These are phyloP conservation scores for Didymella exigua DNA, from an alignment of 2,329 filamentous ascomycete species.

Conservation along the genomic window DNA sequence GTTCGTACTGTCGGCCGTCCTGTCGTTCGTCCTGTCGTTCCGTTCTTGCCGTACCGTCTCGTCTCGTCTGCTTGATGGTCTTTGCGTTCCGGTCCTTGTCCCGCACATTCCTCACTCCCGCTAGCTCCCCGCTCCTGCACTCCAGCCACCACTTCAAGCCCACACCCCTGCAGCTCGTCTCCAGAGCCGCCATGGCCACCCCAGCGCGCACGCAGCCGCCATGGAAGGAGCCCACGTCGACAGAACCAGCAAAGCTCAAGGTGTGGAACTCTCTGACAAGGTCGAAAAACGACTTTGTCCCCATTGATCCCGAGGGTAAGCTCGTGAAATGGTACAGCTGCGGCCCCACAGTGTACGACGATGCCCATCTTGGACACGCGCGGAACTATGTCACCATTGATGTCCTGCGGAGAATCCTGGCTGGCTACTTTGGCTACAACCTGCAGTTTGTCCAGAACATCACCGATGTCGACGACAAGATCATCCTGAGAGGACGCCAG, in stretches of 20 bases:
- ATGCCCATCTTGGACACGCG: conserved; percentile 81
- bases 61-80: conserved; percentile 41
- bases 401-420: conserved; percentile 81
- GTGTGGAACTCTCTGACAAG: conserved; percentile 83
- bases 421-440: conserved; percentile 81
- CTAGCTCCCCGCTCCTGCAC: conserved; percentile 28
- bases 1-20: too few relatives aligned
- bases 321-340: conserved; percentile 88
- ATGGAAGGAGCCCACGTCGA: conserved; percentile 46
- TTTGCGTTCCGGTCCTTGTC: conserved; percentile 33
- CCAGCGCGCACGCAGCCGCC: conserved; percentile 46
- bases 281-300: conserved; percentile 74
- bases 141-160: conserved; percentile 24
- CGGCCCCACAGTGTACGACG: conserved; percentile 85
- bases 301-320: conserved; percentile 68
- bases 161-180: conserved; percentile 16
- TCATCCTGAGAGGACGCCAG: conserved; percentile 71
- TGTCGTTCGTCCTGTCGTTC: conserved; percentile 23
- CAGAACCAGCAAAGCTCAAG: conserved; percentile 63
- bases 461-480: conserved; percentile 66
- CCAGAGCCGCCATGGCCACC: conserved; percentile 40
- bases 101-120: conserved; percentile 31
- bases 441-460: conserved; percentile 93
- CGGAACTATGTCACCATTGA: conserved; percentile 91
- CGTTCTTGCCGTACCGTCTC: conserved; percentile 15